Evolutionary conservation across 208 protist species (phyloP).

Genomic region (Borovskyia barvae): DNA sequence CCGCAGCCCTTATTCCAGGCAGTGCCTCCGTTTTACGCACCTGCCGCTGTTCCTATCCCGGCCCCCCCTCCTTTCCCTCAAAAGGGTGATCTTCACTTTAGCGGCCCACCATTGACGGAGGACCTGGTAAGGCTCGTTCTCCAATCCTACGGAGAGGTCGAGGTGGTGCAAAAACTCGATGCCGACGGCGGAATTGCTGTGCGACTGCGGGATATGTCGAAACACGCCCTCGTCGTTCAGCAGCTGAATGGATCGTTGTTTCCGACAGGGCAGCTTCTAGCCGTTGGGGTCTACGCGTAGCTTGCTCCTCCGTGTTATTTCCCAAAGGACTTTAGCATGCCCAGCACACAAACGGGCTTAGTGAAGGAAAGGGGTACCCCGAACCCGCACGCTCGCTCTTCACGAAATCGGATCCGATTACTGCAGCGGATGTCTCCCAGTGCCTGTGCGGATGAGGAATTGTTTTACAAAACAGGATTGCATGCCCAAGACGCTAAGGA

Average conservation of each 20-base stretch:
- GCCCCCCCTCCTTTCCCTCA: slow-evolving; percentile 35
- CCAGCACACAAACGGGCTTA: no score
- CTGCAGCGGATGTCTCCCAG: no score
- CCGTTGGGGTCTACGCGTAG: slow-evolving; percentile 69
- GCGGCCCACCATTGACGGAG: slow-evolving; percentile 52
- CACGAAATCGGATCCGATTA: no score
- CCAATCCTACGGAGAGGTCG: slow-evolving; percentile 65
- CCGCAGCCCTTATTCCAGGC: slow-evolving; percentile 31
- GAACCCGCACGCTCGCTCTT: no score
- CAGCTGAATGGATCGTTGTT: slow-evolving; percentile 78
- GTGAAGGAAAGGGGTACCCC: no score
- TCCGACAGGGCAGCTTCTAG: slow-evolving; percentile 67
- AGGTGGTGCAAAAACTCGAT: slow-evolving; percentile 45
- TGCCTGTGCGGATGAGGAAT: no score
- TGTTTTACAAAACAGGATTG: no score
- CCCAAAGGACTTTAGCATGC: no score
- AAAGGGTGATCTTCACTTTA: slow-evolving; percentile 76
- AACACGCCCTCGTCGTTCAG: slow-evolving; percentile 66
- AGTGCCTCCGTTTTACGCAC: slow-evolving; percentile 24
- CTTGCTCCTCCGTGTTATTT: no score
- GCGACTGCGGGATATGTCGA: slow-evolving; percentile 47
- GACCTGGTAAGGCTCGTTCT: slow-evolving; percentile 54
- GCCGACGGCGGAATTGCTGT: slow-evolving; percentile 47
- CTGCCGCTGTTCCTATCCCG: slow-evolving; percentile 28
- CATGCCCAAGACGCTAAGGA: no score